Conservation (phyloP, 2,329 filamentous ascomycete species). For the Penicillium sp. region DNA sequence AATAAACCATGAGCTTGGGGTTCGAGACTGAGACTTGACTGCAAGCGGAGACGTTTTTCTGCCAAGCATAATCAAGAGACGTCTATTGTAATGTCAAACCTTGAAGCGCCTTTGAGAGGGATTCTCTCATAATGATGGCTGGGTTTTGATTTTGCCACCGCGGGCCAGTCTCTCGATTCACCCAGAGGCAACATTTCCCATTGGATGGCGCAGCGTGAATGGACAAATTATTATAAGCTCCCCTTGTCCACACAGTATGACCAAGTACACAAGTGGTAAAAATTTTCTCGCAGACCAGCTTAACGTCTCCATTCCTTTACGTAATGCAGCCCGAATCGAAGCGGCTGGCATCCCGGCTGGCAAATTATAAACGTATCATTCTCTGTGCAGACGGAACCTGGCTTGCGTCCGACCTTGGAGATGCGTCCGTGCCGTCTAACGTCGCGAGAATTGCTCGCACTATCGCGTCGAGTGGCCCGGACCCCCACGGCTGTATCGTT, state of each 20-base stretch:
- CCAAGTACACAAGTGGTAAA: not conserved
- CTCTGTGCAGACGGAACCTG: slow-evolving; percentile 4
- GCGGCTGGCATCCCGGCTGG: not conserved
- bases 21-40: not conserved
- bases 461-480: slow-evolving; percentile 1
- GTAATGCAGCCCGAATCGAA: not conserved
- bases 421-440: not conserved
- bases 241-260: not conserved
- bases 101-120: not conserved
- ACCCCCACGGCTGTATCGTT: not conserved
- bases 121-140: slow-evolving; percentile 1
- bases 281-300: not conserved
- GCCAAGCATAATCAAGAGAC: not conserved
- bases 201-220: not conserved
- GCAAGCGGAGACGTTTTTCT: not conserved
- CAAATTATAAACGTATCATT: slow-evolving; percentile 3
- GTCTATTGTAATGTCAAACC: not conserved
- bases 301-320: not conserved
- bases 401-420: slow-evolving; percentile 1
- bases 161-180: not conserved
- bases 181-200: not conserved
- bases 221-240: not conserved
- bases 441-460: slow-evolving; percentile 5
- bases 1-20: not conserved
- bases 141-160: not conserved